Conservation (phyloP, 2,329 filamentous ascomycete genomes). For the Apiospora rasikravindrae region DNA sequence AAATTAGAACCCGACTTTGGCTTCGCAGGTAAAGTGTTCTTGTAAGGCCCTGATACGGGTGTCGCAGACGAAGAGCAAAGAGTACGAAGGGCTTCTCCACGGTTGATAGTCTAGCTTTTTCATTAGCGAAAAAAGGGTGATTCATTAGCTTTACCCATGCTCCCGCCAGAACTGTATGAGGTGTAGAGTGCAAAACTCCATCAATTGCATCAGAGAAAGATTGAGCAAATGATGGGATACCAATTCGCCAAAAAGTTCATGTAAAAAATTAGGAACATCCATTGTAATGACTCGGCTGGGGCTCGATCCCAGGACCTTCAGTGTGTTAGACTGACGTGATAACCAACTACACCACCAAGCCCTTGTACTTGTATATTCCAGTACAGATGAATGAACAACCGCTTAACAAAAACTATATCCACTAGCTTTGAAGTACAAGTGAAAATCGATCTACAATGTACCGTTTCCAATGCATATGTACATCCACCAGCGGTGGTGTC, state of each 20-base stretch:
- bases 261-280: not conserved
- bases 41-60: not conserved
- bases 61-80: not conserved
- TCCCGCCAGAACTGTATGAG: no score
- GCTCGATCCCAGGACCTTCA: conserved; percentile 45
- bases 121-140: no score
- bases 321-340: conserved; percentile 56
- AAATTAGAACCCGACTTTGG: not conserved
- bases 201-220: not conserved
- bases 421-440: not conserved
- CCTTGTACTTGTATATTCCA: not conserved
- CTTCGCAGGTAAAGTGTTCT: not conserved
- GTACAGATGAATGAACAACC: no score
- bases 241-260: not conserved
- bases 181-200: no score
- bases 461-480: not conserved
- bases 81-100: not conserved
- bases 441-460: no score
- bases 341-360: conserved; percentile 48
- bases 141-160: no score
- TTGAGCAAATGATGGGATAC: accelerated
- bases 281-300: conserved; percentile 36
- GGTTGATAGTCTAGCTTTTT: not conserved
- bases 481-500: not conserved
- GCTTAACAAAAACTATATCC: no score